Evolutionary conservation across 495 filamentous ascomycete species (phyloP).

Genomic region (Poronia punctata): DNA sequence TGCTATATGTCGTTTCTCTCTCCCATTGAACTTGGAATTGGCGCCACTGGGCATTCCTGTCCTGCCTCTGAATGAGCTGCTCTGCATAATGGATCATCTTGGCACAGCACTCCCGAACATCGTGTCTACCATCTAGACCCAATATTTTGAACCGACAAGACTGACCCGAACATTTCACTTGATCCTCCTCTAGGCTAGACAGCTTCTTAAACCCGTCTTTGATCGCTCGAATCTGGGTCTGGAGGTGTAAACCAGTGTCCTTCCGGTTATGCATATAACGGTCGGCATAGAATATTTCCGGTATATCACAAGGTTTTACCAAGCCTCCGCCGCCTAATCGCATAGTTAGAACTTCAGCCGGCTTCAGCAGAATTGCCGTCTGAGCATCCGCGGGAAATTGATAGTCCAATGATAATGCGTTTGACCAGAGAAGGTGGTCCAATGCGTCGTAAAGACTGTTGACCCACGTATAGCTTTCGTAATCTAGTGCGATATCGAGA

Average conservation of each 20-base stretch:
- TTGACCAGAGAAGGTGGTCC: constrained; percentile 59
- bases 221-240: constrained; percentile 28
- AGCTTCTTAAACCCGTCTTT: constrained; percentile 10
- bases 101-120: constrained; percentile 14
- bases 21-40: constrained; percentile 11
- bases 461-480: constrained; percentile 19
- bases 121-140: constrained; percentile 12
- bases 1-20: constrained; percentile 9
- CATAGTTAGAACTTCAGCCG: constrained; percentile 64
- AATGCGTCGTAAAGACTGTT: constrained; percentile 65
- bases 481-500: constrained; percentile 24
- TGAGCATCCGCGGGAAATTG: constrained; percentile 36
- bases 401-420: constrained; percentile 22
- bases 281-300: constrained; percentile 67
- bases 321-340: constrained; percentile 44
- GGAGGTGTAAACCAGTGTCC: constrained; percentile 40
- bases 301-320: constrained; percentile 53
- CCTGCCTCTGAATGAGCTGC: constrained; percentile 16
- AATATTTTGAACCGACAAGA: constrained; percentile 14
- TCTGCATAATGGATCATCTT: constrained; percentile 17
- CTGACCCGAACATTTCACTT: constrained; percentile 13
- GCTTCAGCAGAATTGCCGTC: constrained; percentile 43
- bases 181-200: background rate
- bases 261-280: constrained; percentile 60
- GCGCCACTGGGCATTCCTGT: constrained; percentile 21